Evolutionary conservation across 139 green algal genomes (phyloP).

Genomic region (Coccomyxa sp.): DNA sequence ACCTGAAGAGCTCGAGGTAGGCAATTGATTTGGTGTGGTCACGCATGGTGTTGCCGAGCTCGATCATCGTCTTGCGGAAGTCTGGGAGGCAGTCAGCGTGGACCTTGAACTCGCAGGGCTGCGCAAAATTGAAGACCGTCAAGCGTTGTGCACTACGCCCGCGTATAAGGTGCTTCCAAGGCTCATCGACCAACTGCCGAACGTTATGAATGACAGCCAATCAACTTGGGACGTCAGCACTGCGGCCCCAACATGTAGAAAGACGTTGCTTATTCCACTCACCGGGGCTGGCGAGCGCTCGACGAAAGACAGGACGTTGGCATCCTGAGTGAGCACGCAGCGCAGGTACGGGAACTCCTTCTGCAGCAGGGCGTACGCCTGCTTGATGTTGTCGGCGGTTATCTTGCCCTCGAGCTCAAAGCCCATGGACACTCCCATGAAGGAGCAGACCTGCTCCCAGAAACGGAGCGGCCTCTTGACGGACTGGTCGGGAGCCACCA

Average conservation of each 20-base stretch:
- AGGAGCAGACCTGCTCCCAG: slow-evolving; percentile 18
- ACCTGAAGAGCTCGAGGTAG: slow-evolving; percentile 9
- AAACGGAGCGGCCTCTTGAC: background rate
- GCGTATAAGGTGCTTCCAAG: too few species aligned
- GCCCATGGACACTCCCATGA: slow-evolving; percentile 1
- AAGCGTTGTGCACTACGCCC: too few species aligned
- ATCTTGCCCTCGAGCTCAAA: slow-evolving; percentile 14
- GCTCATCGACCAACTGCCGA: too few species aligned
- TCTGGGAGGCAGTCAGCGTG: background rate
- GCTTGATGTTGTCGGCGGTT: background rate
- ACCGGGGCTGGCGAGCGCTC: too few species aligned
- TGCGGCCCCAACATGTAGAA: too few species aligned
- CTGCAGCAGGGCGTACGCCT: background rate
- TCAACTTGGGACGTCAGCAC: too few species aligned
- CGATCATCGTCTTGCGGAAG: background rate
- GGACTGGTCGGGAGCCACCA: background rate
- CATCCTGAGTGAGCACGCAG: background rate
- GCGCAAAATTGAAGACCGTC: background rate
- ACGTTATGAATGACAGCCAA: too few species aligned
- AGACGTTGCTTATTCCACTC: too few species aligned
- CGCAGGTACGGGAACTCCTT: slow-evolving; percentile 7
- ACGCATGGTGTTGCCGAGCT: slow-evolving; percentile 6
- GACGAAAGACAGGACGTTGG: background rate
- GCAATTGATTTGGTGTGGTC: slow-evolving; percentile 4
- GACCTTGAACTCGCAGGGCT: background rate